Conservation (phyloP, 495 filamentous ascomycete species). For the Hypoxylon cercidicola region DNA sequence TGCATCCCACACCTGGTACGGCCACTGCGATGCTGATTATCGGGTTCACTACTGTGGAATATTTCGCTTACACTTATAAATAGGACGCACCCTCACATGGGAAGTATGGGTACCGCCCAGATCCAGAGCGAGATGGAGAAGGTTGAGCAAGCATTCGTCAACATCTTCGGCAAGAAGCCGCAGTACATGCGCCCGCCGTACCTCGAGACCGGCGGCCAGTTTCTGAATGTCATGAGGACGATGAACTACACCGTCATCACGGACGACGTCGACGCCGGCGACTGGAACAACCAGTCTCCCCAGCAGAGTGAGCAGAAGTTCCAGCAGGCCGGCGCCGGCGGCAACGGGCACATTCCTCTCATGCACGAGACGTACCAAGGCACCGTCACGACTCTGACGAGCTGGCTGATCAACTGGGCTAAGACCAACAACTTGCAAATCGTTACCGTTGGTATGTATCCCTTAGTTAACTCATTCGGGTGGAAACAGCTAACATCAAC, state of each 20-base stretch:
- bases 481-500: constrained; percentile 30
- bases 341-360: constrained; percentile 63
- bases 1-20: constrained; percentile 62
- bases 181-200: constrained; percentile 65
- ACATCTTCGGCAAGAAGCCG: constrained; percentile 63
- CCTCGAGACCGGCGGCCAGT: constrained; percentile 58
- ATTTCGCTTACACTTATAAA: constrained; percentile 17
- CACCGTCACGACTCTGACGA: constrained; percentile 60
- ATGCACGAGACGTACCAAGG: constrained; percentile 65
- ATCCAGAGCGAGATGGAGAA: constrained; percentile 61
- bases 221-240: constrained; percentile 55
- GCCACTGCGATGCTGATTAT: not conserved
- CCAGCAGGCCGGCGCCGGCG: constrained; percentile 54
- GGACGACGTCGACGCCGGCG: constrained; percentile 63
- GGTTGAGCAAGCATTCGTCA: constrained; percentile 62
- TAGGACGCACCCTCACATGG: constrained; percentile 59
- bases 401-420: constrained; percentile 65
- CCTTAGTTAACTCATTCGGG: not conserved
- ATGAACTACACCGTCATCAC: constrained; percentile 65
- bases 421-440: constrained; percentile 61
- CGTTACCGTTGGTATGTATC: constrained; percentile 61
- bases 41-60: not conserved
- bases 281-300: constrained; percentile 63
- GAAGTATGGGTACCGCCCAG: constrained; percentile 50
- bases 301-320: constrained; percentile 57